Evolutionary conservation across 2,329 filamentous ascomycete species (phyloP).

Genomic region (Phialophora tarda): DNA sequence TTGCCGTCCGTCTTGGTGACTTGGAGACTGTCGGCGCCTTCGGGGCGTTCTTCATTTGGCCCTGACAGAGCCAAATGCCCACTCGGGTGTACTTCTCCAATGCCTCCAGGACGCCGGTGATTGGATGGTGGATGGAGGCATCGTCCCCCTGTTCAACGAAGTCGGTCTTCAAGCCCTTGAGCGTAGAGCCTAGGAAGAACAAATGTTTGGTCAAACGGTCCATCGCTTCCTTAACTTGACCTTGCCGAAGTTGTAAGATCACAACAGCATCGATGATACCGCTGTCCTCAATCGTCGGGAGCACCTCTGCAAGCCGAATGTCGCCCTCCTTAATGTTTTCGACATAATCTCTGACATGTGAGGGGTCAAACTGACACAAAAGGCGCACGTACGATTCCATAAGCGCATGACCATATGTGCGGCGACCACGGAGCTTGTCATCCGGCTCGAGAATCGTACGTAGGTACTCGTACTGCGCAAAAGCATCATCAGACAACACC

Average conservation of each 20-base stretch:
- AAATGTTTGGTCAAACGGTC: conserved; percentile 81
- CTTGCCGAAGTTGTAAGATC: conserved; percentile 85
- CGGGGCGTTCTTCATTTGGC: conserved; percentile 64
- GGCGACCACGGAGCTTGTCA: conserved; percentile 36
- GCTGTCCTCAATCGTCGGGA: conserved; percentile 86
- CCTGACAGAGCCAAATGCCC: conserved; percentile 93
- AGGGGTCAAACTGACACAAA: conserved; percentile 84
- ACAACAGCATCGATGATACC: conserved; percentile 93
- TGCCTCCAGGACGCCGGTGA: conserved; percentile 74
- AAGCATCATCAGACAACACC: conserved; percentile 64
- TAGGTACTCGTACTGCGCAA: conserved; percentile 77
- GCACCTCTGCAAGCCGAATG: conserved; percentile 75
- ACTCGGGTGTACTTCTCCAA: conserved; percentile 90
- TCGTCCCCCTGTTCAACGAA: conserved; percentile 59
- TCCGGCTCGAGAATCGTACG: conserved; percentile 70
- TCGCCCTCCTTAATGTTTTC: conserved; percentile 76
- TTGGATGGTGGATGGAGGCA: conserved; percentile 66
- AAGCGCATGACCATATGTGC: conserved; percentile 60
- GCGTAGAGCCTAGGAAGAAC: conserved; percentile 75
- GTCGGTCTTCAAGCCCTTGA: conserved; percentile 54
- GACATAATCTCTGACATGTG: conserved; percentile 85
- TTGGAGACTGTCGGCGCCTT: conserved; percentile 44
- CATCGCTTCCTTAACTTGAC: conserved; percentile 83
- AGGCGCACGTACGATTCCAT: conserved; percentile 85
- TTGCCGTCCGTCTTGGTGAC: conserved; percentile 55